phyloP scores from a whole-genome alignment of 2,329 filamentous ascomycete species.

The Aspergillus intermedius region DNA sequence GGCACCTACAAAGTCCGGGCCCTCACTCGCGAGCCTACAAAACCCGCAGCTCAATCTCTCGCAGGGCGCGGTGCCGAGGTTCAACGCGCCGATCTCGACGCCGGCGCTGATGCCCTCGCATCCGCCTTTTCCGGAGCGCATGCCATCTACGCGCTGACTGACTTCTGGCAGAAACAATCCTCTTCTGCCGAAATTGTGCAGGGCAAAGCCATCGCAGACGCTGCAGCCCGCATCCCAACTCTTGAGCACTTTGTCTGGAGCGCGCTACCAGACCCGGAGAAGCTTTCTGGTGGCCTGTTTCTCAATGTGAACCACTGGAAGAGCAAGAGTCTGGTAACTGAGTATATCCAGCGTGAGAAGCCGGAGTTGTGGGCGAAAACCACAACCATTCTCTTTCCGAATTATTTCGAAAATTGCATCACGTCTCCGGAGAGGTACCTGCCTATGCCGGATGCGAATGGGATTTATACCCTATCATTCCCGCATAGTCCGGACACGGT shows the following conservation, averaged over 20 bases:
- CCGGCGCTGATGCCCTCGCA: conserved; percentile 2
- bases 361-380: conserved; percentile 7
- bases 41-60: conserved; percentile 16
- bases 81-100: conserved; percentile 13
- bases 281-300: conserved; percentile 3
- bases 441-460: conserved; percentile 2
- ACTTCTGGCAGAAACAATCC: conserved; percentile 10
- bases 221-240: conserved; percentile 2
- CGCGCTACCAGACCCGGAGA: conserved; percentile 5
- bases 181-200: conserved; percentile 5
- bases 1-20: conserved; percentile 43
- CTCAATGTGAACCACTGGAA: conserved; percentile 8
- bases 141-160: conserved; percentile 7
- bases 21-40: conserved; percentile 38
- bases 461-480: conserved; percentile 3
- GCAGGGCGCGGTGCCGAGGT: conserved; percentile 14
- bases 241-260: conserved; percentile 9
- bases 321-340: conserved; percentile 4
- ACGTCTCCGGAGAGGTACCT: conserved; percentile 5
- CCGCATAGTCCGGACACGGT: conserved; percentile 4
- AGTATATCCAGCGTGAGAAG: conserved; percentile 3
- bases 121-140: conserved; percentile 5
- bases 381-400: conserved; percentile 5
- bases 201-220: conserved; percentile 7
- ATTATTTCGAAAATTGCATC: conserved; percentile 10